These are phyloP conservation scores for Brachypodium distachyon DNA, from an alignment of 202 grass and related monocot genomes.

Conservation along the genomic window DNA sequence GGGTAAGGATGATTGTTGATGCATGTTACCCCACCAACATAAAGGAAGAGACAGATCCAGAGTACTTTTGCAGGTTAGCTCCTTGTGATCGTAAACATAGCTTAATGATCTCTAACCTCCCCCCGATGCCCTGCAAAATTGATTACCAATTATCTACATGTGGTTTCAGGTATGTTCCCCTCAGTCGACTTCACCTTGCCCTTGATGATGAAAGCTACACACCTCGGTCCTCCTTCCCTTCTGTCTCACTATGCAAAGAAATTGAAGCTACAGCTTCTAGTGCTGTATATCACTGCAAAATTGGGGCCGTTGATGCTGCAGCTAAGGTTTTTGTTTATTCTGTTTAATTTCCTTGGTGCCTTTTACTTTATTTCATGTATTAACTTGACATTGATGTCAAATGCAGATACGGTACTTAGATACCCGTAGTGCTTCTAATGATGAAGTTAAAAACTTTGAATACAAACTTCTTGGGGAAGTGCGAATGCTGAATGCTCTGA, in stretches of 20 bases:
- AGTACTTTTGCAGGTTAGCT: constrained; percentile 89
- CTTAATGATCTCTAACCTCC: background rate
- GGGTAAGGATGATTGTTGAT: constrained; percentile 85
- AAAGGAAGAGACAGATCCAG: constrained; percentile 81
- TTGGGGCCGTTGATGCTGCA: constrained; percentile 71
- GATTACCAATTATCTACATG: constrained; percentile 8
- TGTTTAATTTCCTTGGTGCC: background rate
- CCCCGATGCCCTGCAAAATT: background rate
- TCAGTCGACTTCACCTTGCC: constrained; percentile 51
- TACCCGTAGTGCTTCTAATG: constrained; percentile 37
- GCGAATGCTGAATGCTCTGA: constrained; percentile 82
- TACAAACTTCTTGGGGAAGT: constrained; percentile 85
- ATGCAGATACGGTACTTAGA: constrained; percentile 66
- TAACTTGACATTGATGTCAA: constrained; percentile 3
- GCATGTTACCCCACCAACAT: constrained; percentile 93
- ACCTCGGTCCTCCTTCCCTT: constrained; percentile 45
- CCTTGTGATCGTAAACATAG: background rate
- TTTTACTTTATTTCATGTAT: constrained; percentile 3
- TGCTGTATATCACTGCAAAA: constrained; percentile 73
- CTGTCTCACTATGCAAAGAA: constrained; percentile 45
- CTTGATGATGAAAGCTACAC: constrained; percentile 37
- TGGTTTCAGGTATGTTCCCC: constrained; percentile 79
- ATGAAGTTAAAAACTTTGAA: constrained; percentile 77
- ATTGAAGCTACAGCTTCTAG: constrained; percentile 54
- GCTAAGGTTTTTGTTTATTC: constrained; percentile 55